Percentiles rank a stretch among this genome's conserved stretches.
Evolutionary conservation across 495 filamentous ascomycete species (phyloP).

Genomic region (Pyrenula aspistea): DNA sequence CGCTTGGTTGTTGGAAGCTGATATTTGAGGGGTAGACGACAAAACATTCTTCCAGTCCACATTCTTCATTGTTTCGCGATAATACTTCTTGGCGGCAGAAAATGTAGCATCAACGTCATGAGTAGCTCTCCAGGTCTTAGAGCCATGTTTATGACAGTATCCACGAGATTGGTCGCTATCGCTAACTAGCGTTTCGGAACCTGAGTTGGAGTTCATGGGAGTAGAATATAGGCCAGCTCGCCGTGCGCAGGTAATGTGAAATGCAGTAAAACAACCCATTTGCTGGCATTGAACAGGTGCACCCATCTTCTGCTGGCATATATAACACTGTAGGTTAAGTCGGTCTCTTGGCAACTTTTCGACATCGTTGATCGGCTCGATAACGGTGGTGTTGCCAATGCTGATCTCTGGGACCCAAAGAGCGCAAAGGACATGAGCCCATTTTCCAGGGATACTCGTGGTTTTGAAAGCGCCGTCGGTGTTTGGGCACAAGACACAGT

Average conservation of each 20-base stretch:
- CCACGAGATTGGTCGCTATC: slow-evolving; percentile 88
- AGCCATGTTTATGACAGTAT: slow-evolving; percentile 93
- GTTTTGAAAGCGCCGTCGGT: slow-evolving; percentile 97
- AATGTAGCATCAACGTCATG: slow-evolving; percentile 62
- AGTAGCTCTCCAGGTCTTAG: slow-evolving; percentile 76
- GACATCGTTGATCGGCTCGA: slow-evolving; percentile 96
- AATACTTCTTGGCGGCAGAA: slow-evolving; percentile 64
- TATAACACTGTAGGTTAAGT: slow-evolving; percentile 93
- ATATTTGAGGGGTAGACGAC: background rate
- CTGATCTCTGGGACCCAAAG: slow-evolving; percentile 98
- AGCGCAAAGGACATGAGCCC: slow-evolving; percentile 92
- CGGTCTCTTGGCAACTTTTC: slow-evolving; percentile 89
- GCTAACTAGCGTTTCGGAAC: slow-evolving; percentile 54
- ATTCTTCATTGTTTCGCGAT: slow-evolving; percentile 73
- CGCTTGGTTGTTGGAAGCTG: background rate
- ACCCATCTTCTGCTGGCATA: slow-evolving; percentile 94
- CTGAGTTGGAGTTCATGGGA: slow-evolving; percentile 84
- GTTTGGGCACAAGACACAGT: slow-evolving; percentile 97
- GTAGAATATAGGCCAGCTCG: slow-evolving; percentile 60
- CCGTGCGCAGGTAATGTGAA: slow-evolving; percentile 93
- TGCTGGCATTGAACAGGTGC: slow-evolving; percentile 98
- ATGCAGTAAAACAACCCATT: slow-evolving; percentile 94
- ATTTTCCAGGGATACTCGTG: slow-evolving; percentile 53
- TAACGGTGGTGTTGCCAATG: slow-evolving; percentile 90
- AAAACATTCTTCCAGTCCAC: slow-evolving; percentile 50